These are phyloP conservation scores for Apiotrichum domesticum DNA, from an alignment of 1,284 basidiomycete species.

Conservation along the genomic window DNA sequence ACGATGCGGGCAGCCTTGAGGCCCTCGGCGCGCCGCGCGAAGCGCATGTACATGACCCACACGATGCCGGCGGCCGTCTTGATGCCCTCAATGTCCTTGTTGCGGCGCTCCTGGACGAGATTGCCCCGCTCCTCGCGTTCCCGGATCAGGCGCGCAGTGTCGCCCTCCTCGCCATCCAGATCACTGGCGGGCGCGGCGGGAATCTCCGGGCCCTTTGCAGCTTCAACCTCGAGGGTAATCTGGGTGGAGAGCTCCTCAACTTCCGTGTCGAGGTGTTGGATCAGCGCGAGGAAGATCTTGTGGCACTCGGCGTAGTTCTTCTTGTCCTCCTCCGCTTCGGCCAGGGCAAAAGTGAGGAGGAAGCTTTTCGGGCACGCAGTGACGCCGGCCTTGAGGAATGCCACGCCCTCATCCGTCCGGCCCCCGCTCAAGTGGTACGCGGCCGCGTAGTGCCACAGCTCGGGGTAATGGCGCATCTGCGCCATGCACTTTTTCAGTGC, in stretches of 20 bases:
- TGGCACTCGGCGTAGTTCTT: conserved; percentile 64
- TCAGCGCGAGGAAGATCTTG: conserved; percentile 62
- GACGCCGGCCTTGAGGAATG: conserved; percentile 76
- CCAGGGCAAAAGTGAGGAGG: conserved; percentile 79
- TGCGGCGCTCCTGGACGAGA: conserved; percentile 45
- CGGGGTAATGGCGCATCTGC: conserved; percentile 88
- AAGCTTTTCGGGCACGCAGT: conserved; percentile 85
- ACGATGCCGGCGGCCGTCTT: conserved; percentile 51
- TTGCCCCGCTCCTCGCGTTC: conserved; percentile 58
- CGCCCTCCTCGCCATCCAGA: conserved; percentile 27
- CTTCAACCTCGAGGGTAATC: conserved; percentile 50
- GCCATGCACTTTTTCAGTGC: conserved; percentile 77
- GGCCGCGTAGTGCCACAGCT: conserved; percentile 94
- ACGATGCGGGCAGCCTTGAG: conserved; percentile 69
- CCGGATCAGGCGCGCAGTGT: conserved; percentile 54
- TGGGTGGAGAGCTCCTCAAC: conserved; percentile 62
- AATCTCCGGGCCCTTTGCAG: conserved; percentile 46
- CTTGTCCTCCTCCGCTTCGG: conserved; percentile 70
- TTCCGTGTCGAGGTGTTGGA: conserved; percentile 62
- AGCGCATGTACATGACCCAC: conserved; percentile 86
- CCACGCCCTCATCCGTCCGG: conserved; percentile 72
- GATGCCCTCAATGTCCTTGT: conserved; percentile 50
- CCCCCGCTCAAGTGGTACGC: conserved; percentile 68
- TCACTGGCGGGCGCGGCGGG: conserved; percentile 34
- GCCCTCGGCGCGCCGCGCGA: conserved; percentile 76